A percentile compares a stretch with the other conserved stretches of the same genome.
phyloP scores from a whole-genome alignment of 495 filamentous ascomycete genomes.

The Collariella sp. region DNA sequence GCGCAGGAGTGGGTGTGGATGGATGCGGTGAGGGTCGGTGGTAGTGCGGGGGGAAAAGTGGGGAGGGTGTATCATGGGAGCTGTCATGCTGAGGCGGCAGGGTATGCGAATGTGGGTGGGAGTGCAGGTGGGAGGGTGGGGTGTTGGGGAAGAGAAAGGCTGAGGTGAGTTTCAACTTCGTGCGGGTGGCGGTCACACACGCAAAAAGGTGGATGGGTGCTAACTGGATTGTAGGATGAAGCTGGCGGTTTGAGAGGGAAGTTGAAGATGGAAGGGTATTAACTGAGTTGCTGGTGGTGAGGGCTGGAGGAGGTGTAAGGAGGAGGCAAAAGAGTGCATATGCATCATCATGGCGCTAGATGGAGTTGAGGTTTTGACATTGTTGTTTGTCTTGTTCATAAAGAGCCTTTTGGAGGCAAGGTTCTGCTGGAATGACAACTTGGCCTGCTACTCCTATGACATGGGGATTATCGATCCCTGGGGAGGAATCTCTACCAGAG shows the following conservation, averaged over 20 bases:
- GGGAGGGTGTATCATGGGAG: constrained; percentile 79
- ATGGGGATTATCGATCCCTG: not conserved
- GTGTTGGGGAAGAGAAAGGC: constrained; percentile 71
- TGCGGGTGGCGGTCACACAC: not conserved
- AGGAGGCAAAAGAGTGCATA: not conserved
- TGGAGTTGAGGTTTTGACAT: not conserved
- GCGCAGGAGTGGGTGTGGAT: constrained; percentile 96
- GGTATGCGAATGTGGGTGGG: constrained; percentile 40
- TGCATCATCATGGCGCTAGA: constrained; percentile 5
- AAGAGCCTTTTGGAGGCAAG: too few relatives aligned
- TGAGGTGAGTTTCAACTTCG: constrained; percentile 44
- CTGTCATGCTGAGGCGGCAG: constrained; percentile 77
- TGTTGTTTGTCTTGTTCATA: too few relatives aligned
- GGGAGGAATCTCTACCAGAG: not conserved
- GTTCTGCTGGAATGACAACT: not conserved
- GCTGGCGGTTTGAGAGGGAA: constrained; percentile 9
- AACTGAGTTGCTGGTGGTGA: not conserved
- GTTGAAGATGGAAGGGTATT: constrained; percentile 16
- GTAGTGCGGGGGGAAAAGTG: too few relatives aligned
- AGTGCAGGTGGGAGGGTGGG: not conserved
- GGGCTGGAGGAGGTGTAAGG: not conserved
- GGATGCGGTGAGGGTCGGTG: constrained; percentile 73
- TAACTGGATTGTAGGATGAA: constrained; percentile 8
- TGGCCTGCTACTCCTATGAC: not conserved
- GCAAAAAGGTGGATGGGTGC: not conserved